phyloP scores from a whole-genome alignment of 305 asterid genomes.

The Fraxinus floribunda region DNA sequence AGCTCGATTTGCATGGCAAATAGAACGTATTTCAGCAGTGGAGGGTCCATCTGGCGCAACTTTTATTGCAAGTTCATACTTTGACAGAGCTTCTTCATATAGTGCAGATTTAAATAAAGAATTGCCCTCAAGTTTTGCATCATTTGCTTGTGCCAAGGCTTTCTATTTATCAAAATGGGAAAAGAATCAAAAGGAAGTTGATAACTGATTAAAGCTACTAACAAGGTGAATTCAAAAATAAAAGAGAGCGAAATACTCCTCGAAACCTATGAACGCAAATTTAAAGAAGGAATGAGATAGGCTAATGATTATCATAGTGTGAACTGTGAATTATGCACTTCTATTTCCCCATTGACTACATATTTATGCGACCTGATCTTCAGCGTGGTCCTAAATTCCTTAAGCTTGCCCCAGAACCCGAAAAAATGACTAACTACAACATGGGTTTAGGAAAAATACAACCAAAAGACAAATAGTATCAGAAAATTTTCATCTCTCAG shows the following conservation, averaged over 20 bases:
- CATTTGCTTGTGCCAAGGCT: constrained; percentile 61
- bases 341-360: background rate
- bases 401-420: background rate
- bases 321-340: background rate
- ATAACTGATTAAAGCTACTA: background rate
- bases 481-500: background rate
- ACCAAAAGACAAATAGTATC: background rate
- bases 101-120: constrained; percentile 61
- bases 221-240: background rate
- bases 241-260: background rate
- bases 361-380: background rate
- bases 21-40: constrained; percentile 66
- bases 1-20: constrained; percentile 79
- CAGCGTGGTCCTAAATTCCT: background rate
- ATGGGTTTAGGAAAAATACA: background rate
- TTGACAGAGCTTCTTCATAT: constrained; percentile 68
- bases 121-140: constrained; percentile 75
- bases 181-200: constrained; percentile 6
- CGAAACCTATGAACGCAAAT: background rate
- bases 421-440: background rate
- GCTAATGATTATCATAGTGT: background rate
- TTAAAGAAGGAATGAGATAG: background rate
- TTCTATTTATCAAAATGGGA: constrained; percentile 47
- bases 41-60: constrained; percentile 53
- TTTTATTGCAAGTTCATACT: constrained; percentile 81